Evolutionary conservation across 2,329 filamentous ascomycete genomes (phyloP).

Genomic region (Talaromyces sp.): DNA sequence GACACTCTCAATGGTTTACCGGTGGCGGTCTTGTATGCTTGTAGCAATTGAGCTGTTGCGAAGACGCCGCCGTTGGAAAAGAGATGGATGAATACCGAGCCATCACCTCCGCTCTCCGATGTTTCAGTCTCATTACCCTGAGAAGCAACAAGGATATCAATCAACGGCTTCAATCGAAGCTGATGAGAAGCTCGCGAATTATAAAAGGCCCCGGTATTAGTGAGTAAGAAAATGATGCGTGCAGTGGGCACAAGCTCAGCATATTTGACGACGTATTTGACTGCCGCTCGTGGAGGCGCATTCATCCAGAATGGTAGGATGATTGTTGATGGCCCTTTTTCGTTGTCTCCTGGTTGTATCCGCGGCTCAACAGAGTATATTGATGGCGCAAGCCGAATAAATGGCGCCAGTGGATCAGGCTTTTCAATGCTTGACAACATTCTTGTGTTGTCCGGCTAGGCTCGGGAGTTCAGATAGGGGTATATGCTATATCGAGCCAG

Average conservation of each 20-base stretch:
- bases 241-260: slow-evolving; percentile 41
- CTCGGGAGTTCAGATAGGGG: not conserved
- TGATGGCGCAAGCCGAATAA: slow-evolving; percentile 32
- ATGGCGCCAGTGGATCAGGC: slow-evolving; percentile 4
- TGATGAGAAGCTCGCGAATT: slow-evolving; percentile 26
- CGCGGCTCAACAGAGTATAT: slow-evolving; percentile 40
- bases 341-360: not conserved
- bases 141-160: slow-evolving; percentile 32
- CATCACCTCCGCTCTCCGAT: not conserved
- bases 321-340: slow-evolving; percentile 32
- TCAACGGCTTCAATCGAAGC: slow-evolving; percentile 32
- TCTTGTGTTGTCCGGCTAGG: too few relatives aligned
- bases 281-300: slow-evolving; percentile 41
- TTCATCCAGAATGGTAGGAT: slow-evolving; percentile 52
- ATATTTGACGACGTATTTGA: slow-evolving; percentile 50
- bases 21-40: slow-evolving; percentile 34
- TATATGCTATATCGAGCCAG: not conserved
- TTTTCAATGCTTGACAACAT: slow-evolving; percentile 7
- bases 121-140: slow-evolving; percentile 18
- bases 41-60: slow-evolving; percentile 38
- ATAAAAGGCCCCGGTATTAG: slow-evolving; percentile 35
- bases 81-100: slow-evolving; percentile 41
- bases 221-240: slow-evolving; percentile 43
- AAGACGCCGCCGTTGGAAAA: slow-evolving; percentile 52
- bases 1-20: slow-evolving; percentile 37